These are phyloP conservation scores for Neofusicoccum umdonicola DNA, from an alignment of 2,329 filamentous ascomycete species.

Conservation along the genomic window DNA sequence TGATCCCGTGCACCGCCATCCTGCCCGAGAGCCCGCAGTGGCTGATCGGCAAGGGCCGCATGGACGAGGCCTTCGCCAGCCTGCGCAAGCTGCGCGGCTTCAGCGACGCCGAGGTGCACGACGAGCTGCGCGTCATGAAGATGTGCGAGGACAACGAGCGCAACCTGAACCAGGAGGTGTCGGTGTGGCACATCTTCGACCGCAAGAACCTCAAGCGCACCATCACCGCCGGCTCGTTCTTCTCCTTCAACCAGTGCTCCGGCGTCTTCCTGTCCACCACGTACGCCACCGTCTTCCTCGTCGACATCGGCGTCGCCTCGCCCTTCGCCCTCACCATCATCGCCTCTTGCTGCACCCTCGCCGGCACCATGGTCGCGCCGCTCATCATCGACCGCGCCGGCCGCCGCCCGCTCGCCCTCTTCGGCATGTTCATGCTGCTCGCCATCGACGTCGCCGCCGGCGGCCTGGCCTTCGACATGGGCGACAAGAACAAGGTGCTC, in stretches of 20 bases:
- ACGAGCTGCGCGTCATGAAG: slow-evolving; percentile 33
- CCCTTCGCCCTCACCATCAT: slow-evolving; percentile 62
- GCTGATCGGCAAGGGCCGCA: slow-evolving; percentile 54
- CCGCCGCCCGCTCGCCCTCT: slow-evolving; percentile 50
- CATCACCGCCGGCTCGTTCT: slow-evolving; percentile 35
- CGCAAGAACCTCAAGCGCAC: slow-evolving; percentile 36
- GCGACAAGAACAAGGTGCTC: not conserved
- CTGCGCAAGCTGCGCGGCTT: slow-evolving; percentile 30
- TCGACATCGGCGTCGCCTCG: slow-evolving; percentile 75
- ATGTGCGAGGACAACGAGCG: slow-evolving; percentile 28
- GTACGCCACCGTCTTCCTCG: slow-evolving; percentile 67
- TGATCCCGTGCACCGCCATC: slow-evolving; percentile 30
- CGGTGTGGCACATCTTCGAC: slow-evolving; percentile 39
- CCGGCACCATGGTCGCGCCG: slow-evolving; percentile 58
- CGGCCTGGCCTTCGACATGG: not conserved
- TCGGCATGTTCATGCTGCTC: slow-evolving; percentile 34
- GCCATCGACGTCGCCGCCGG: not conserved
- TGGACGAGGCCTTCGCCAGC: slow-evolving; percentile 27
- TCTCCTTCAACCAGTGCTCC: slow-evolving; percentile 15
- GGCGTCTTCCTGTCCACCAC: slow-evolving; percentile 41
- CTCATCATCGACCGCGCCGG: slow-evolving; percentile 64
- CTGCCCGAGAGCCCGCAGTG: slow-evolving; percentile 61
- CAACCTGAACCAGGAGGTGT: slow-evolving; percentile 24
- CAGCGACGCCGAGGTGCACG: slow-evolving; percentile 30
- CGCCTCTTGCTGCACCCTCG: slow-evolving; percentile 43